phyloP scores from a whole-genome alignment of 1,284 basidiomycete genomes.

The Phellopilus nigrolimitatus region DNA sequence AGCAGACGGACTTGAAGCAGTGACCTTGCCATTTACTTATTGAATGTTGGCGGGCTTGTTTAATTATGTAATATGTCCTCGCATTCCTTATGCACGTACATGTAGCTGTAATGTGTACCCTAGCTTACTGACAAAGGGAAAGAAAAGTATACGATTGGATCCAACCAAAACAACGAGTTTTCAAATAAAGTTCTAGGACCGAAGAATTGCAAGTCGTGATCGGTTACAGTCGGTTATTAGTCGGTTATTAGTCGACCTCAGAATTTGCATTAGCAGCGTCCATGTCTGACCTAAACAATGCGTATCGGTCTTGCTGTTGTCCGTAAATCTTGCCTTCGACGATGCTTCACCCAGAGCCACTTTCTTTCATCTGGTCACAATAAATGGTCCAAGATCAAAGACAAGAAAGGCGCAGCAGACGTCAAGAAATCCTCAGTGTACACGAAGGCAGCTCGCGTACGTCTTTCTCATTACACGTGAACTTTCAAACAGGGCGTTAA shows the following conservation, averaged over 20 bases:
- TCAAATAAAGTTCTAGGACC: too few species aligned
- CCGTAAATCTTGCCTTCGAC: conserved; percentile 4
- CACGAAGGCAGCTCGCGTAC: conserved; percentile 54
- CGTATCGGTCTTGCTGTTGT: conserved; percentile 1
- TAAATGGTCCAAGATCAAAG: conserved; percentile 89
- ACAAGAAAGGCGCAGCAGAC: conserved; percentile 73
- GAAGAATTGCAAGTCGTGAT: too few species aligned
- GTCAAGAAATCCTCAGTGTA: conserved; percentile 58
- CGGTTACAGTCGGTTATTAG: too few species aligned
- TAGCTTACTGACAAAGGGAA: too few species aligned
- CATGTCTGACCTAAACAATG: not conserved
- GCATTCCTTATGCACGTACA: too few species aligned
- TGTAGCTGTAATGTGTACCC: too few species aligned
- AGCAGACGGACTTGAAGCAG: not conserved
- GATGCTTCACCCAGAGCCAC: conserved; percentile 35
- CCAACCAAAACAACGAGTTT: too few species aligned
- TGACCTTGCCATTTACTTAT: not conserved
- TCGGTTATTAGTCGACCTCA: too few species aligned
- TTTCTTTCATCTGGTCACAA: conserved; percentile 54
- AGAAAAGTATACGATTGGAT: too few species aligned
- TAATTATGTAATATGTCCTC: too few species aligned
- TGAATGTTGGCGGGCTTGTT: conserved; percentile 69
- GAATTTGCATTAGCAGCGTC: too few species aligned
- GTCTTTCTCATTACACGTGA: conserved; percentile 24
- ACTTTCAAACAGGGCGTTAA: not conserved